Evolutionary conservation across 1,284 basidiomycete genomes (phyloP).

Genomic region (Trichosporon coremiiforme): DNA sequence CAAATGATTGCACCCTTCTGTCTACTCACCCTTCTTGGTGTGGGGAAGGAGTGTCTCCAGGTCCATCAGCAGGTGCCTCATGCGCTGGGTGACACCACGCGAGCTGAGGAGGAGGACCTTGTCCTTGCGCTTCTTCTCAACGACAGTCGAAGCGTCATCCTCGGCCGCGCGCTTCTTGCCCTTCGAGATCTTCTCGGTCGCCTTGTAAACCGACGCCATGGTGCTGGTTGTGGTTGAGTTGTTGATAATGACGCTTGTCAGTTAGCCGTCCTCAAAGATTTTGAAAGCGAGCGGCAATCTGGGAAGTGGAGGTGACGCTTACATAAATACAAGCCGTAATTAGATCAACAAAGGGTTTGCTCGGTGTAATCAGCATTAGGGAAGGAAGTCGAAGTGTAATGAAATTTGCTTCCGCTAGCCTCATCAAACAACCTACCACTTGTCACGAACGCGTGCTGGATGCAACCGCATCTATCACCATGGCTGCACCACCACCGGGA

Average conservation of each 20-base stretch:
- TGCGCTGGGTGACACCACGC: conserved; percentile 90
- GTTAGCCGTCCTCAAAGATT: conserved; percentile 19
- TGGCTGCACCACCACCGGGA: conserved; percentile 15
- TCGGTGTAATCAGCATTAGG: background rate
- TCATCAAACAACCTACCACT: conserved; percentile 10
- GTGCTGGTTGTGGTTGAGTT: conserved; percentile 16
- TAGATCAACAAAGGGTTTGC: background rate
- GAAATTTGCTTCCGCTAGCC: background rate
- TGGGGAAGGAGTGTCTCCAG: conserved; percentile 88
- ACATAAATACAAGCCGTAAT: background rate
- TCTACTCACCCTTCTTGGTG: conserved; percentile 82
- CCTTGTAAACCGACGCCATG: conserved; percentile 34
- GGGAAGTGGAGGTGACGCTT: conserved; percentile 9
- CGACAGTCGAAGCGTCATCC: conserved; percentile 19
- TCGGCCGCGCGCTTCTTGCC: conserved; percentile 34
- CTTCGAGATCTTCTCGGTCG: conserved; percentile 28
- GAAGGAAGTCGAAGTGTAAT: background rate
- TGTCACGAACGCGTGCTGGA: conserved; percentile 12
- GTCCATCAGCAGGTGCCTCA: conserved; percentile 97
- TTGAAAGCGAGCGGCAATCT: conserved; percentile 15
- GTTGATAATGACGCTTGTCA: conserved; percentile 7
- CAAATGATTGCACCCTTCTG: background rate
- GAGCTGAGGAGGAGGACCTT: conserved; percentile 87
- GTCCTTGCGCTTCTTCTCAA: conserved; percentile 59
- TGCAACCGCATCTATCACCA: conserved; percentile 6